A percentile compares a stretch with the other conserved stretches of the same genome.
Evolutionary conservation across 2,329 filamentous ascomycete genomes (phyloP).

Genomic region (Mariannaea sp.): DNA sequence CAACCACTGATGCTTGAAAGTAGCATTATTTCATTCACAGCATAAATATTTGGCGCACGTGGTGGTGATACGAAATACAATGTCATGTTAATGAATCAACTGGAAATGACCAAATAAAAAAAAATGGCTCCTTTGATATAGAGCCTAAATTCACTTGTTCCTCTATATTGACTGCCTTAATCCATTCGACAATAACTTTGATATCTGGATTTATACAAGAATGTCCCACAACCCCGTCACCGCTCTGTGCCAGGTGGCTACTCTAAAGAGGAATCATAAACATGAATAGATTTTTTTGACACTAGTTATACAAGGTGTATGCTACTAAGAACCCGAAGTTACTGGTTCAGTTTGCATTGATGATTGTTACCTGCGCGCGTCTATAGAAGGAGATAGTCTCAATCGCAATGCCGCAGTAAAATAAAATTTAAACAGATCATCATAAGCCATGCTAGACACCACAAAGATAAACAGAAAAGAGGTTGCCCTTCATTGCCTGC

Average conservation of each 20-base stretch:
- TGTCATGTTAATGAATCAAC: no score
- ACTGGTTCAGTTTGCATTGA: conserved; percentile 35
- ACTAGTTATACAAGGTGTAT: conserved; percentile 35
- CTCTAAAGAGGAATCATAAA: background rate
- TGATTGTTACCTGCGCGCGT: conserved; percentile 43
- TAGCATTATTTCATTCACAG: no score
- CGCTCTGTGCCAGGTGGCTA: background rate
- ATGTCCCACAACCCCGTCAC: no score
- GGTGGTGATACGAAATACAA: no score
- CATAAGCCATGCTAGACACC: conserved; percentile 41
- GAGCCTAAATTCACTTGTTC: no score
- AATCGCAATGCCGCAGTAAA: conserved; percentile 38
- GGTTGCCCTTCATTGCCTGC: conserved; percentile 30
- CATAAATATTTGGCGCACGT: no score
- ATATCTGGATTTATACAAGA: no score
- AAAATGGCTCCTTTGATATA: no score
- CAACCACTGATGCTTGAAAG: no score
- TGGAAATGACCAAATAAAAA: no score
- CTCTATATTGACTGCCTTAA: no score
- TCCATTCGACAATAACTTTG: no score
- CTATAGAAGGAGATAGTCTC: conserved; percentile 40
- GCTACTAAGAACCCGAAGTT: conserved; percentile 22
- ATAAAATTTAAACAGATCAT: conserved; percentile 34
- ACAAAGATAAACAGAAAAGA: conserved; percentile 29
- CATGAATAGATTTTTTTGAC: conserved; percentile 31